These are phyloP conservation scores for Escovopsis weberi DNA, from an alignment of 2,329 filamentous ascomycete genomes.

Conservation along the genomic window DNA sequence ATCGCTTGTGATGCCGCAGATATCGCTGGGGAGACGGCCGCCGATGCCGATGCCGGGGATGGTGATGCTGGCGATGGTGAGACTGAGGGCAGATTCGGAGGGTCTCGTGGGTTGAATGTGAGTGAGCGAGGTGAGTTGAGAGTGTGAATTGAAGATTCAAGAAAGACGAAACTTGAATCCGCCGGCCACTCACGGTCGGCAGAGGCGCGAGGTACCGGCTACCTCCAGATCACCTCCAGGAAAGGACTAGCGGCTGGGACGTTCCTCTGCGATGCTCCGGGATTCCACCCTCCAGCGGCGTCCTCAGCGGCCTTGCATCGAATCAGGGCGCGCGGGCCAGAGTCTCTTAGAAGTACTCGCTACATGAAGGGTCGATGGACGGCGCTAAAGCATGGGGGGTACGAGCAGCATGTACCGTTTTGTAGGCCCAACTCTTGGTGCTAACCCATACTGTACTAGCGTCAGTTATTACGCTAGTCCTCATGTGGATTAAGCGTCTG, in stretches of 20 bases:
- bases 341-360: constrained; percentile 3
- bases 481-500: no score
- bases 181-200: constrained; percentile 8
- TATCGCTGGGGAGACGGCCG: constrained; percentile 3
- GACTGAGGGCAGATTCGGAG: background rate
- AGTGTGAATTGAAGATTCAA: constrained; percentile 13
- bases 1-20: no score
- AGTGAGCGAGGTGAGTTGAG: constrained; percentile 3
- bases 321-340: constrained; percentile 3
- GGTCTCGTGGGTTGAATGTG: constrained; percentile 6
- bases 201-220: constrained; percentile 4
- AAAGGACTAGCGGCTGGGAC: no score
- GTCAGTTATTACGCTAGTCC: no score
- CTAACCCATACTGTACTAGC: no score
- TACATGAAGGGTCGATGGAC: background rate
- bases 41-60: background rate
- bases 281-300: background rate
- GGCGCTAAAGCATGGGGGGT: constrained; percentile 3
- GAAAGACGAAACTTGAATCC: constrained; percentile 11
- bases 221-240: background rate
- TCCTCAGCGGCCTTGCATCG: background rate
- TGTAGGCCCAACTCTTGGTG: no score
- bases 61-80: constrained; percentile 2
- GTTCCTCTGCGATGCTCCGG: background rate
- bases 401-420: background rate